Base-by-base conservation (phyloP, 179 eudicot species). In the Sideroxylon spinosum region DNA sequence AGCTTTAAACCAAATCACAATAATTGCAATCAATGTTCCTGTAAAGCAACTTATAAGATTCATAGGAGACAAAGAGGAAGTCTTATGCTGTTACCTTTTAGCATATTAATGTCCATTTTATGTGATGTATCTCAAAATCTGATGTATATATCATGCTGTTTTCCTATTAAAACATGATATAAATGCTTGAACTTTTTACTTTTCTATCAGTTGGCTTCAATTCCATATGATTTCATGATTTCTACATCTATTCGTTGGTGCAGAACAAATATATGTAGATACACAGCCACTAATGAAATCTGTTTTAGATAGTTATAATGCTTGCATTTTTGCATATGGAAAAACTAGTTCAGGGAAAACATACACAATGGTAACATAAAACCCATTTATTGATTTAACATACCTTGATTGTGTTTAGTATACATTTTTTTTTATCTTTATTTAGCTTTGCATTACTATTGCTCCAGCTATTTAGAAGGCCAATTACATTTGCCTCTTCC, bases 331-430 rank as follows among this genome's bases (percentile, higher is more conserved):
- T 84, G 98, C 98, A 17, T 95, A 95, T 75, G 98, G 98, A 74
- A 98, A 95, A 76, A 95, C 98, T 29, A 98, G 98, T 76, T 95
- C 98, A 23, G 98, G 98, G 69, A 95, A 95, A 83, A 95, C 98
- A 23, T 95, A 90, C 81, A 95, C 98, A 49, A 95, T 95, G 98
- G 98, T 95, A 90, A 74, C 11, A 61, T 26, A 17, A 56, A 69
- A 61, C 9, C 37, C 57, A 22, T 50, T 50, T 9, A 23, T 25
- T 13, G 22, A 23, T 23, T 20, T 16, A 20, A 52, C 20, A 16
- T 28, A 2, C 6, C 4, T 55, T 71, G 13, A 26, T 50, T 71
- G 20, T 52, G 19, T 1, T 71, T 9, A 37, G 59, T 14, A 23
- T 23, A 19, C 60, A 10, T 49, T 49, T 26, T 69, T 12, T 37